Conservation (phyloP, 1,284 basidiomycete genomes). For the Irpex sp. region DNA sequence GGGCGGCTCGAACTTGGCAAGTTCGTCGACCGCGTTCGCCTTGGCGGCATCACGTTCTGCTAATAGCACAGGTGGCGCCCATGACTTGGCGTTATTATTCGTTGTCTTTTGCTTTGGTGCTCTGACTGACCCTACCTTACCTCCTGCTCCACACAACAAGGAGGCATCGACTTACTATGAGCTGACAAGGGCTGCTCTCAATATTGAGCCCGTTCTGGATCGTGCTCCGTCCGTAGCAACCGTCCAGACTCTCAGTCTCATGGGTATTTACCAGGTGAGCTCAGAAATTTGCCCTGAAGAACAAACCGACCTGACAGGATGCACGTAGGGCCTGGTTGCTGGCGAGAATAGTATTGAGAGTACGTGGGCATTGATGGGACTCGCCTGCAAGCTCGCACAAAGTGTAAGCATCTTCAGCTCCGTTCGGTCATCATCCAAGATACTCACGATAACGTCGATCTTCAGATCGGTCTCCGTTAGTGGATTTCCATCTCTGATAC, state of each 20-base stretch:
- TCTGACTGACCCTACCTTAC: conserved; percentile 56
- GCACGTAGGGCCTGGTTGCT: conserved; percentile 24
- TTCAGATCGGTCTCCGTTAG: conserved; percentile 29
- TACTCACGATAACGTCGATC: neutral
- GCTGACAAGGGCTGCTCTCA: conserved; percentile 57
- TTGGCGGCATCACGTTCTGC: conserved; percentile 11
- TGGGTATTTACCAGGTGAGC: conserved; percentile 62
- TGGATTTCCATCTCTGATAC: conserved; percentile 1
- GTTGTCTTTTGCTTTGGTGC: conserved; percentile 59
- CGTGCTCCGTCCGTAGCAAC: conserved; percentile 64
- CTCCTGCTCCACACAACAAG: conserved; percentile 49
- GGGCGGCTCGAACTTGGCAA: neutral
- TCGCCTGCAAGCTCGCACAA: conserved; percentile 33
- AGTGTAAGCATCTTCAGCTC: conserved; percentile 23
- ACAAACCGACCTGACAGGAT: no score
- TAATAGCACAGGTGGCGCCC: conserved; percentile 31
- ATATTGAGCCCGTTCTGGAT: conserved; percentile 62
- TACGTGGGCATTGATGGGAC: conserved; percentile 32
- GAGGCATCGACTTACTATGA: conserved; percentile 60
- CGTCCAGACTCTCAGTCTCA: conserved; percentile 60
- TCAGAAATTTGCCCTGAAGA: conserved; percentile 10
- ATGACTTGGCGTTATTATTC: conserved; percentile 55
- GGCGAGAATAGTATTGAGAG: conserved; percentile 36
- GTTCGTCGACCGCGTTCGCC: conserved; percentile 8
- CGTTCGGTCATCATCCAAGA: neutral